Evolutionary conservation across 345 rosid genomes (phyloP).

Genomic region (Citrus unshiu): DNA sequence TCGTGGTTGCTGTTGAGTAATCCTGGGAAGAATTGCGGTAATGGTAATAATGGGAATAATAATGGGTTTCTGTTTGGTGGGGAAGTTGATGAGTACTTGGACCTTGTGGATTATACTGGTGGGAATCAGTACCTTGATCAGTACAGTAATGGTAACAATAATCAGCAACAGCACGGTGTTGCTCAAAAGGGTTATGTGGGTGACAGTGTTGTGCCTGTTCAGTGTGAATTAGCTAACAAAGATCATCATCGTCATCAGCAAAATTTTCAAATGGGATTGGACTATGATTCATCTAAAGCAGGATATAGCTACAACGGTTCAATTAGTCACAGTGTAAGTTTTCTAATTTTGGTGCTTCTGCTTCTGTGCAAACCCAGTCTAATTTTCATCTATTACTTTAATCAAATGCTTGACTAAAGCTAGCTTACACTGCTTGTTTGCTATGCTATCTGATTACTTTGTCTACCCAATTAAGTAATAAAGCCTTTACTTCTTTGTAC

Average conservation of each 20-base stretch:
- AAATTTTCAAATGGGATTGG: slow-evolving; percentile 45
- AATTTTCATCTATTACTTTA: not conserved
- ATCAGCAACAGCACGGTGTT: slow-evolving; percentile 25
- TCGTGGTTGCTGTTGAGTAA: slow-evolving; percentile 65
- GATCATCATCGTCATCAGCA: slow-evolving; percentile 37
- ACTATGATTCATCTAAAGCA: slow-evolving; percentile 44
- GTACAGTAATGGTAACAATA: slow-evolving; percentile 3
- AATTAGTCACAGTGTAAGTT: slow-evolving; percentile 53
- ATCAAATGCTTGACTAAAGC: not conserved
- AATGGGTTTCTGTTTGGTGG: slow-evolving; percentile 59
- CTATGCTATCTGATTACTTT: not conserved
- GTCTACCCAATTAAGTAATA: not conserved
- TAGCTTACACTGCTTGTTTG: not conserved
- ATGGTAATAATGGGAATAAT: slow-evolving; percentile 20
- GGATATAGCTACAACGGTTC: slow-evolving; percentile 46
- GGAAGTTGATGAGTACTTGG: slow-evolving; percentile 71
- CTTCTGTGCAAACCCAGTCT: not conserved
- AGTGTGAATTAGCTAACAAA: slow-evolving; percentile 27
- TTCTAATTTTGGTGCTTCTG: not conserved
- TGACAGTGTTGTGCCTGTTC: slow-evolving; percentile 78
- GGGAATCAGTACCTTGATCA: slow-evolving; percentile 49
- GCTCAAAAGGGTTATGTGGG: slow-evolving; percentile 48
- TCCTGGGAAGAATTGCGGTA: slow-evolving; percentile 38
- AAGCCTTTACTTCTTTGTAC: too few relatives aligned
- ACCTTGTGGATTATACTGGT: slow-evolving; percentile 62